Evolutionary conservation across 495 filamentous ascomycete species (phyloP).

Genomic region (Xylaria cubensis): DNA sequence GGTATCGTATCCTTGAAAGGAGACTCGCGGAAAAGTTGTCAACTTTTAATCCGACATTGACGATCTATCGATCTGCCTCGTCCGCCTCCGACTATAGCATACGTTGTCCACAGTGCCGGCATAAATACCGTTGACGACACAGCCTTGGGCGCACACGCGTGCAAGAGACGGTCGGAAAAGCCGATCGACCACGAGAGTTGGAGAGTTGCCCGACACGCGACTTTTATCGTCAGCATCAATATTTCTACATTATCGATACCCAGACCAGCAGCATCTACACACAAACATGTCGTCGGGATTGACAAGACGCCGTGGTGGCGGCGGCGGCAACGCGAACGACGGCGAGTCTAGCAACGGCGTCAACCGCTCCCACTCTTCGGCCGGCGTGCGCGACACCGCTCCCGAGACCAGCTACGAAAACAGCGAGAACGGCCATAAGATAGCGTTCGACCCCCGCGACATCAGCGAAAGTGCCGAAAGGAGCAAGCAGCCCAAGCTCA

Average conservation of each 20-base stretch:
- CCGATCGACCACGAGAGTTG: constrained; percentile 10
- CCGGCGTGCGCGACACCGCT: constrained; percentile 57
- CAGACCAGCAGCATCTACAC: neutral
- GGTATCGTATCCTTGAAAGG: constrained; percentile 23
- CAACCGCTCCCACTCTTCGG: constrained; percentile 48
- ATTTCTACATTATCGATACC: constrained; percentile 8
- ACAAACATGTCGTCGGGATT: constrained; percentile 43
- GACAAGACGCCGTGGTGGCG: constrained; percentile 46
- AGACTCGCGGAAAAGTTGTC: constrained; percentile 23
- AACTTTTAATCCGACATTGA: constrained; percentile 20
- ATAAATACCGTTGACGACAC: neutral
- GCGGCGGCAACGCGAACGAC: constrained; percentile 34
- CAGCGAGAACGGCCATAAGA: constrained; percentile 96
- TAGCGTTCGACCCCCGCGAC: constrained; percentile 95
- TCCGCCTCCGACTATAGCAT: constrained; percentile 3
- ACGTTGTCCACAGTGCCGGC: neutral
- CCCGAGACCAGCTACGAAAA: constrained; percentile 93
- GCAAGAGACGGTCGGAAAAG: constrained; percentile 15
- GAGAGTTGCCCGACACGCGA: constrained; percentile 14
- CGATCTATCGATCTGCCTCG: constrained; percentile 10
- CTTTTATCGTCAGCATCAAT: constrained; percentile 6
- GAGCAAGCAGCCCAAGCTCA: constrained; percentile 97
- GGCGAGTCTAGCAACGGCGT: constrained; percentile 42
- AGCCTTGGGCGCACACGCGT: constrained; percentile 9
- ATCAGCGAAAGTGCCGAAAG: constrained; percentile 96